Percentiles rank a stretch among this genome's conserved stretches.
Evolutionary conservation across 257 asterid species (phyloP).

Genomic region (Solanum chaucha): DNA sequence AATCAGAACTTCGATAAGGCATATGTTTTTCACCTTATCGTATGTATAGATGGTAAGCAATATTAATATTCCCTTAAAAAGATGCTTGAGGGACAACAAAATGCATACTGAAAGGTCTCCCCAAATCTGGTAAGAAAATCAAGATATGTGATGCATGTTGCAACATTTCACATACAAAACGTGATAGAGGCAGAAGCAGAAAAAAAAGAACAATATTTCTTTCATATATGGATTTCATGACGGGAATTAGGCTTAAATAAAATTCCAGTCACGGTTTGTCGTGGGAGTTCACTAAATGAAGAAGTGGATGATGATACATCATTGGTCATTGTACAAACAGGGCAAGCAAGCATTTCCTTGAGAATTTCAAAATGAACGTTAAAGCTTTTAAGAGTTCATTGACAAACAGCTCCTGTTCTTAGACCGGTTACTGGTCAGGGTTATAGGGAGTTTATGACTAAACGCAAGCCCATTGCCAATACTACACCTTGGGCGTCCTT

Average conservation of each 20-base stretch:
- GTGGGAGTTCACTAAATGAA: not conserved
- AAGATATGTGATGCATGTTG: no score
- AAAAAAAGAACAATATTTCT: no score
- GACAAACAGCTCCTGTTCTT: not conserved
- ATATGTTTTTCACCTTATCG: no score
- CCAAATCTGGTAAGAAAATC: no score
- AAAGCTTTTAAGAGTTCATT: not conserved
- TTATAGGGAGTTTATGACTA: not conserved
- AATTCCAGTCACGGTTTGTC: not conserved
- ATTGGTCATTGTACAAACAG: not conserved
- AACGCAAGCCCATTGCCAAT: not conserved
- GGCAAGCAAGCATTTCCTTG: not conserved
- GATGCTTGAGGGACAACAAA: no score
- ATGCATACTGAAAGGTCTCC: no score
- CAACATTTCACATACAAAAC: no score
- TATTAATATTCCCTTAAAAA: no score
- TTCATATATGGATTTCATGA: not conserved
- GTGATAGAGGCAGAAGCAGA: no score
- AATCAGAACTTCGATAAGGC: not conserved
- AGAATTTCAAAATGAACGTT: not conserved
- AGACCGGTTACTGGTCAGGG: not conserved
- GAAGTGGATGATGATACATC: not conserved
- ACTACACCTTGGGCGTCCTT: not conserved
- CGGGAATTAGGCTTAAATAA: not conserved
- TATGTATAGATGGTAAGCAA: no score